Percentiles rank a stretch among this genome's conserved stretches.
These are phyloP conservation scores for Borealophlyctis nickersoniae DNA, from an alignment of 192 early-diverging fungal species.

Conservation along the genomic window DNA sequence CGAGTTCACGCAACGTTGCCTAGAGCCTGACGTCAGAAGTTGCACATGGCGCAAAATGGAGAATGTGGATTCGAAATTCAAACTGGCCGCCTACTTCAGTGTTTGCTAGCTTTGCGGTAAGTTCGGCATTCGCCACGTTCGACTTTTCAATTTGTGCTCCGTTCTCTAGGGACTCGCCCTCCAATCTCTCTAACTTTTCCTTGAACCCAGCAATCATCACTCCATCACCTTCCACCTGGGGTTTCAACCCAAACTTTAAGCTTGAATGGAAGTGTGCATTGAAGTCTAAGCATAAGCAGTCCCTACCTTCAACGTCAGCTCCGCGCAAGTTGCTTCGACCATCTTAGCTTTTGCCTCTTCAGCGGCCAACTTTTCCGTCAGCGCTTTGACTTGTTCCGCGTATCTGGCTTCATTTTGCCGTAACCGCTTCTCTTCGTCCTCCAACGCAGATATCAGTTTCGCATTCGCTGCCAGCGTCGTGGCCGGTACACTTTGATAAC, in stretches of 20 bases:
- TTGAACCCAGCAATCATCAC: no score
- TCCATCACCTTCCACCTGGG: no score
- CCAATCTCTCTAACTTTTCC: no score
- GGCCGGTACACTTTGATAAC: background rate
- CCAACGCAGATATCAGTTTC: slow-evolving; percentile 34
- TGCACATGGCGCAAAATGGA: no score
- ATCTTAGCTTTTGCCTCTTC: slow-evolving; percentile 10
- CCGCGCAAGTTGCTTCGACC: background rate
- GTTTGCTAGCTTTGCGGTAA: background rate
- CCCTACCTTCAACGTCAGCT: slow-evolving; percentile 1
- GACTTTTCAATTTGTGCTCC: background rate
- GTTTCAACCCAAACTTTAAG: no score
- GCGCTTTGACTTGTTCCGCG: slow-evolving; percentile 31
- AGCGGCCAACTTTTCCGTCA: slow-evolving; percentile 18
- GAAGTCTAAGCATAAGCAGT: no score
- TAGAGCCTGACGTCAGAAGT: no score
- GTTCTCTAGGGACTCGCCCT: background rate
- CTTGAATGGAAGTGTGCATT: no score
- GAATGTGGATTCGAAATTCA: no score
- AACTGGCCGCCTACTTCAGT: no score
- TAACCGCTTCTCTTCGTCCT: slow-evolving; percentile 33
- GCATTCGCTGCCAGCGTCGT: slow-evolving; percentile 17
- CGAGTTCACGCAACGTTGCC: no score
- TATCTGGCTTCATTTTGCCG: slow-evolving; percentile 29
- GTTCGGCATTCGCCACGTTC: background rate